These are phyloP conservation scores for Globomyces pollinis-pini DNA, from an alignment of 192 early-diverging fungal genomes.

Conservation along the genomic window DNA sequence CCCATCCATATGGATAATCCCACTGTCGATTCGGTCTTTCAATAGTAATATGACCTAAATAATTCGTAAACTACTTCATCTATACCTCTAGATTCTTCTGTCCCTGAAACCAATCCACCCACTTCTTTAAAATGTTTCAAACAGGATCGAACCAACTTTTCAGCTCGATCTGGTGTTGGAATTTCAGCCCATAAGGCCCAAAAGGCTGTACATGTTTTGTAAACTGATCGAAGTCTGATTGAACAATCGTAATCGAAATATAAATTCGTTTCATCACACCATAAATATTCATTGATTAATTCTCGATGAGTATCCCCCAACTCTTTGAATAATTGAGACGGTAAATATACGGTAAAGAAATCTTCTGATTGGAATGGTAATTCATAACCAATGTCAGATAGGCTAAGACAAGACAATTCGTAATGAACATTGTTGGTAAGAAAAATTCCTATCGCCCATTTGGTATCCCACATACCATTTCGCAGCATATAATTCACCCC, in stretches of 20 bases:
- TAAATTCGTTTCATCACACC: conserved; percentile 69
- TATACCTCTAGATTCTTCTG: conserved; percentile 84
- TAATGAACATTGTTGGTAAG: conserved; percentile 3
- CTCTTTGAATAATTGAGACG: conserved; percentile 28
- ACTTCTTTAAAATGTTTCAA: conserved; percentile 78
- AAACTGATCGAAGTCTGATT: conserved; percentile 54
- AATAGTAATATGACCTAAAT: conserved; percentile 53
- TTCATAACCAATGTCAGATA: not conserved
- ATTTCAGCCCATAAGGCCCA: conserved; percentile 92
- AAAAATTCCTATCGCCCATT: conserved; percentile 42
- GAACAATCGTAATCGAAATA: conserved; percentile 90
- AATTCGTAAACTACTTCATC: too few species aligned
- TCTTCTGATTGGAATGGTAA: too few species aligned
- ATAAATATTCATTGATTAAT: conserved; percentile 71
- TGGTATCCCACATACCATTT: conserved; percentile 49
- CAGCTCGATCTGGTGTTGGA: conserved; percentile 67
- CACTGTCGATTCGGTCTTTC: conserved; percentile 91
- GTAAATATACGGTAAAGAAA: conserved; percentile 34
- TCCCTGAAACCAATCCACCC: conserved; percentile 90
- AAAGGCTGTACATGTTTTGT: conserved; percentile 82
- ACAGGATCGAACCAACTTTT: conserved; percentile 56
- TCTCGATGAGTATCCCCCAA: conserved; percentile 54
- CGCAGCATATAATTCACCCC: too few species aligned
- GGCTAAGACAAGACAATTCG: not conserved
- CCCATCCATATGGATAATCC: conserved; percentile 67